phyloP scores from a whole-genome alignment of 139 green algal genomes.

The Dunaliella sp. region DNA sequence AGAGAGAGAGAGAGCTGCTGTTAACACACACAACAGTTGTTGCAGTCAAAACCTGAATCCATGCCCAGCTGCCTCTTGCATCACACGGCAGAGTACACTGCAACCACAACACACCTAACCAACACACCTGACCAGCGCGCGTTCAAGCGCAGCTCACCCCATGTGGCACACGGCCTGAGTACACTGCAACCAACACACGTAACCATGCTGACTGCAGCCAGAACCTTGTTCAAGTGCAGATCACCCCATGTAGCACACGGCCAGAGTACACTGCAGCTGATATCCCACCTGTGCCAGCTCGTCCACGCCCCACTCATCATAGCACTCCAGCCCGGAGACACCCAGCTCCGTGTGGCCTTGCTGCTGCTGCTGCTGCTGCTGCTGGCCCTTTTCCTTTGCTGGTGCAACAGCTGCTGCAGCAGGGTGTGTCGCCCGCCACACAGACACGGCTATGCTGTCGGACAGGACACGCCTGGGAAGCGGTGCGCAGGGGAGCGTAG shows the following conservation, averaged over 20 bases:
- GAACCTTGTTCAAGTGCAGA: no score
- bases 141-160: no score
- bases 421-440: neutral
- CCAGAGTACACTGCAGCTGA: neutral
- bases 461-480: conserved; percentile 29
- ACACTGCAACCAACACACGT: neutral
- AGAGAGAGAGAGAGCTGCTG: no score
- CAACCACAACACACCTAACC: no score
- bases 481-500: no score
- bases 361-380: neutral
- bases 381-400: neutral
- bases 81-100: neutral
- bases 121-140: no score
- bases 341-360: neutral
- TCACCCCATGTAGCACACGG: no score
- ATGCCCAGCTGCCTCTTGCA: neutral
- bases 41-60: no score
- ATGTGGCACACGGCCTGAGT: no score
- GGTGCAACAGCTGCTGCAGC: neutral
- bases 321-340: neutral
- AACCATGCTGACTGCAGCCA: no score
- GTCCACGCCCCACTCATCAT: conserved; percentile 63
- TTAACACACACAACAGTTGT: no score
- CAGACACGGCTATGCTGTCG: neutral
- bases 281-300: conserved; percentile 29